phyloP scores from a whole-genome alignment of 2,329 filamentous ascomycete genomes.

The Apiospora phragmitis region DNA sequence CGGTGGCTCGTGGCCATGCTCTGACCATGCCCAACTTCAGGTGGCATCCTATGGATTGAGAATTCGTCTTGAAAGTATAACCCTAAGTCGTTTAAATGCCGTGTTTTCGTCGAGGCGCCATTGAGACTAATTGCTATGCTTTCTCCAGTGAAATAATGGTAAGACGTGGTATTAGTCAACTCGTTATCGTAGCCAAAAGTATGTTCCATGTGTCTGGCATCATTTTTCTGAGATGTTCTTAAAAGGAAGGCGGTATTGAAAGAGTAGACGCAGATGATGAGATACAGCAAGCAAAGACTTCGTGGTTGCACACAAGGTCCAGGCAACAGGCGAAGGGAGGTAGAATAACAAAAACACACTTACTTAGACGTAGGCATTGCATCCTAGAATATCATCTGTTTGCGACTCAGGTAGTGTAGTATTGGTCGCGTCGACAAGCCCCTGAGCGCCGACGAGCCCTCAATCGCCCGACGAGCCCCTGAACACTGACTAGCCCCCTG shows the following conservation, averaged over 20 bases:
- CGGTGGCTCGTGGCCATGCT: background rate
- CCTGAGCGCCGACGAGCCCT: background rate
- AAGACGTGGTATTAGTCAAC: background rate
- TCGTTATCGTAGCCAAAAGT: background rate
- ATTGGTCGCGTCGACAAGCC: background rate
- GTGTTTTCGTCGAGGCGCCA: background rate
- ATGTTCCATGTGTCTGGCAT: background rate
- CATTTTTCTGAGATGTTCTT: background rate
- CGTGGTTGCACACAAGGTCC: too few species aligned
- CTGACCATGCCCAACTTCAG: background rate
- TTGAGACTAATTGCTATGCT: background rate
- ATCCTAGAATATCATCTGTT: background rate
- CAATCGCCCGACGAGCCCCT: background rate
- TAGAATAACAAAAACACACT: background rate
- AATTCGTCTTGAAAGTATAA: background rate
- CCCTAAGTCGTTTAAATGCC: background rate
- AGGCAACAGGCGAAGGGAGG: background rate
- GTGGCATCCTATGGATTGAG: background rate
- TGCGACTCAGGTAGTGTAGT: background rate
- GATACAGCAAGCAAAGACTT: background rate
- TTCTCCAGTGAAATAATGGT: background rate
- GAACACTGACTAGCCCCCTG: too few species aligned
- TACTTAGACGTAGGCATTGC: background rate
- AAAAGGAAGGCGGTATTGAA: background rate
- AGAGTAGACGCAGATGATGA: background rate